Evolutionary conservation across 139 green algal species (phyloP), one percentile per base, ranked within the genome.

Genomic region (Coelastrella sp.): DNA sequence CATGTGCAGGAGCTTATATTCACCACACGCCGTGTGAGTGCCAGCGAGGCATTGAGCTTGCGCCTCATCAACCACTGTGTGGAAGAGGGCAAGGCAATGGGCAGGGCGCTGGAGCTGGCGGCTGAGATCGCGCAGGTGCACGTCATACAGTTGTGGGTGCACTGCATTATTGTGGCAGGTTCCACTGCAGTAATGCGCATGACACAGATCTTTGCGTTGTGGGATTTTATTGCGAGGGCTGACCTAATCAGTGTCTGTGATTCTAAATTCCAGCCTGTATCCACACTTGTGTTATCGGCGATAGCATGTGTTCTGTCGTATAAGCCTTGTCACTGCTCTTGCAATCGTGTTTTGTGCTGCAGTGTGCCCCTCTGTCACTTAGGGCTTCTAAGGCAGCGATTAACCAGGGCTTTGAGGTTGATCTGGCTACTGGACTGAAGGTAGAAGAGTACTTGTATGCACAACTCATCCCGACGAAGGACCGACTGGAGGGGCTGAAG

Each of bases 351-450:
- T 66, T 92, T 96, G 22, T 59, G 20, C 77, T 91, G 81, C 91
- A 93, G 90, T 93, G 88, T 60, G 97, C 92, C 0, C 97, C 96
- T 22, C 85, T 97, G 13, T 94, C 96, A 0, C 92, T 98, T 85
- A 92, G 96, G n/a, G 94, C 95, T 83, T 95, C 96, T 80, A 98
- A 98, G 91, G 88, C 89, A 11, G 96, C 96, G 10, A 96, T 98
- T 78, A 92, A 93, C 32, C 80, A 92, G 20, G 96, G 96, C 17
- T 65, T 90, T 7, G 93, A 97, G n/a, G 80, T 95, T 61, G 94
- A 97, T 87, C 82, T 97, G n/a, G 58, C 58, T 5, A 95, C 89
- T 14, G 96, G 93, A 6, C 78, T 98, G 75, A 80, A 85, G 19
- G n/a, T 97, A 59, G 96, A 98, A 88, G 93, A 97, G 91, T 90